These are phyloP conservation scores for Castanopsis chinensis DNA, from an alignment of 306 rosid genomes.

Conservation along the genomic window DNA sequence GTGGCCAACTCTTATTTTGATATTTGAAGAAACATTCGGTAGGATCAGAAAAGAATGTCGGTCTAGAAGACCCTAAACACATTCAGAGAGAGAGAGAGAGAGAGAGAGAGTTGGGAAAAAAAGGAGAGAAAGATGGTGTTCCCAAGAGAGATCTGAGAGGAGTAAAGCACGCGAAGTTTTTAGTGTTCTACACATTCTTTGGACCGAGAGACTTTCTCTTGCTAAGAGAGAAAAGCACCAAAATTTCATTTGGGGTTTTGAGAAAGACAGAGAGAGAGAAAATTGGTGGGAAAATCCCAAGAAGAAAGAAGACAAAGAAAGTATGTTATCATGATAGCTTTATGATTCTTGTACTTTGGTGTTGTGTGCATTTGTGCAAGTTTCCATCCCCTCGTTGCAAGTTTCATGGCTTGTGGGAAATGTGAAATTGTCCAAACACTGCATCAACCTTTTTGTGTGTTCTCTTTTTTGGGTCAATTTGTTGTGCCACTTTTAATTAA, in stretches of 20 bases:
- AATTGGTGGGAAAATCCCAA: slow-evolving; percentile 43
- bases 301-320: slow-evolving; percentile 44
- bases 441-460: slow-evolving; percentile 34
- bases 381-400: slow-evolving; percentile 20
- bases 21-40: slow-evolving; percentile 33
- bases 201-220: slow-evolving; percentile 47
- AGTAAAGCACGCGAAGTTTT: slow-evolving; percentile 47
- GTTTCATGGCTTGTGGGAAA: slow-evolving; percentile 41
- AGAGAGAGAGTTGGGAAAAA: slow-evolving; percentile 10
- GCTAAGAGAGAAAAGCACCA: slow-evolving; percentile 23
- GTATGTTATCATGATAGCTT: slow-evolving; percentile 58
- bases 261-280: slow-evolving; percentile 27
- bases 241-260: slow-evolving; percentile 32
- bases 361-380: slow-evolving; percentile 29
- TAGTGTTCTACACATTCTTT: slow-evolving; percentile 52
- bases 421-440: slow-evolving; percentile 28
- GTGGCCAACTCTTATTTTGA: slow-evolving; percentile 13
- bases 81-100: background rate
- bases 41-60: slow-evolving; percentile 53
- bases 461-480: slow-evolving; percentile 32
- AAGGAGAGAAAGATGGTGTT: slow-evolving; percentile 37
- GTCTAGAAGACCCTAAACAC: slow-evolving; percentile 33
- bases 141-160: slow-evolving; percentile 35
- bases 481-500: slow-evolving; percentile 31
- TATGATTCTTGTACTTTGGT: slow-evolving; percentile 42